These are phyloP conservation scores for Neopestalotiopsis sp. DNA, from an alignment of 2,329 filamentous ascomycete species.

Conservation along the genomic window DNA sequence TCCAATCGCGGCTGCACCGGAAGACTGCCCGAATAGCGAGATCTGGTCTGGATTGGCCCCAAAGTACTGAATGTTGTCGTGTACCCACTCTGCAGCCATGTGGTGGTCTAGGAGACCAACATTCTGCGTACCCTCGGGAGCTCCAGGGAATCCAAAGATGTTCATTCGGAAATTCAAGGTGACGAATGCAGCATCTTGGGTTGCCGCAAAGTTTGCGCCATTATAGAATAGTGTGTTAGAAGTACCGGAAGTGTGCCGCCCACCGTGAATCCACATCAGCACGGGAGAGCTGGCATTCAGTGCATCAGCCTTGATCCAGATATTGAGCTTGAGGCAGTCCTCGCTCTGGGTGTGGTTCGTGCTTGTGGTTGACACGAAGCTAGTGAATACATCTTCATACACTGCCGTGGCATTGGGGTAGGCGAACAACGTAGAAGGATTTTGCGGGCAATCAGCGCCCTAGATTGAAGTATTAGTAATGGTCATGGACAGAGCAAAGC, in stretches of 20 bases:
- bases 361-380: conserved; percentile 12
- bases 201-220: conserved; percentile 27
- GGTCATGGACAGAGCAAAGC: not conserved
- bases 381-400: conserved; percentile 10
- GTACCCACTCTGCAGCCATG: conserved; percentile 19
- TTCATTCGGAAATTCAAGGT: conserved; percentile 31
- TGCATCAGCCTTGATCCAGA: conserved; percentile 24
- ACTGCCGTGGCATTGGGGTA: conserved; percentile 15
- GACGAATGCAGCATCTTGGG: conserved; percentile 30
- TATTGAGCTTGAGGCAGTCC: conserved; percentile 31
- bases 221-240: conserved; percentile 29
- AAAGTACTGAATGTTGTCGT: conserved; percentile 22
- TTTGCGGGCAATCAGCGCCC: conserved; percentile 18
- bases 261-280: conserved; percentile 26
- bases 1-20: conserved; percentile 16
- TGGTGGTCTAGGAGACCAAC: conserved; percentile 35
- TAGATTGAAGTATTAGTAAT: not conserved
- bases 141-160: conserved; percentile 30
- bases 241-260: conserved; percentile 25
- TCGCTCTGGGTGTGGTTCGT: conserved; percentile 22
- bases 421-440: conserved; percentile 10
- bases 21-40: conserved; percentile 21
- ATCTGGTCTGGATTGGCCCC: conserved; percentile 30
- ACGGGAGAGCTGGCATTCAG: conserved; percentile 24
- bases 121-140: conserved; percentile 36